Conservation (phyloP, 1,284 basidiomycete species). For the Cryptococcus depauperatus region DNA sequence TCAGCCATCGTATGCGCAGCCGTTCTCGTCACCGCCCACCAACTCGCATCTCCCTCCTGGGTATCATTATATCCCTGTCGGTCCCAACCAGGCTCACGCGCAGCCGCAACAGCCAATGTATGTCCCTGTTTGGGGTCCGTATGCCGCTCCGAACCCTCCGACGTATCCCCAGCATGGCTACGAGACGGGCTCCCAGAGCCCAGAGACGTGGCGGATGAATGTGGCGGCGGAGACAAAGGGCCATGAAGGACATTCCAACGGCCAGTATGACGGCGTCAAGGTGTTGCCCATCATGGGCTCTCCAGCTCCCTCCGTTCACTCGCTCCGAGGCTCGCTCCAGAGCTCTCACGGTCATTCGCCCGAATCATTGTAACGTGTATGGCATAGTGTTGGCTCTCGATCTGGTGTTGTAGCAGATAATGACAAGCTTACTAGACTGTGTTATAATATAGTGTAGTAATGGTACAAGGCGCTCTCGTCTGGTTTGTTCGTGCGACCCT, state of each 20-base stretch:
- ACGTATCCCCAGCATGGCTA: neutral
- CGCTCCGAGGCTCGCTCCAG: slow-evolving; percentile 9
- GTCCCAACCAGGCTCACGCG: slow-evolving; percentile 12
- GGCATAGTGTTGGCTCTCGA: neutral
- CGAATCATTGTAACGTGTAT: slow-evolving; percentile 4
- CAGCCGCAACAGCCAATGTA: slow-evolving; percentile 17
- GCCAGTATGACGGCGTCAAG: slow-evolving; percentile 12
- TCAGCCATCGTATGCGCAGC: slow-evolving; percentile 1
- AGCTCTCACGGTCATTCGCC: slow-evolving; percentile 9
- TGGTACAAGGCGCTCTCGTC: too few relatives aligned
- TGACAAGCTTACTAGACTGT: too few relatives aligned
- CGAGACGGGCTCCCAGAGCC: neutral
- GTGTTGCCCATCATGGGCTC: slow-evolving; percentile 4
- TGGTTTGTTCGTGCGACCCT: slow-evolving; percentile 54
- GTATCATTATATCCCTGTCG: slow-evolving; percentile 29
- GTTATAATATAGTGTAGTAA: too few relatives aligned
- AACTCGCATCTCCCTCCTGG: slow-evolving; percentile 19
- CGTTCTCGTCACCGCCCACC: slow-evolving; percentile 4
- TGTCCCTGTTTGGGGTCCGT: slow-evolving; percentile 20
- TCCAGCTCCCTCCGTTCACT: slow-evolving; percentile 8
- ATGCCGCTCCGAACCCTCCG: slow-evolving; percentile 10
- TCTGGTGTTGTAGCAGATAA: neutral
- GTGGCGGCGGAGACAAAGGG: slow-evolving; percentile 5
- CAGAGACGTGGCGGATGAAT: neutral
- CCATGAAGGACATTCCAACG: slow-evolving; percentile 7